Evolutionary conservation across 2,329 filamentous ascomycete genomes (phyloP).

Genomic region (Tolypocladium ophioglossoides): DNA sequence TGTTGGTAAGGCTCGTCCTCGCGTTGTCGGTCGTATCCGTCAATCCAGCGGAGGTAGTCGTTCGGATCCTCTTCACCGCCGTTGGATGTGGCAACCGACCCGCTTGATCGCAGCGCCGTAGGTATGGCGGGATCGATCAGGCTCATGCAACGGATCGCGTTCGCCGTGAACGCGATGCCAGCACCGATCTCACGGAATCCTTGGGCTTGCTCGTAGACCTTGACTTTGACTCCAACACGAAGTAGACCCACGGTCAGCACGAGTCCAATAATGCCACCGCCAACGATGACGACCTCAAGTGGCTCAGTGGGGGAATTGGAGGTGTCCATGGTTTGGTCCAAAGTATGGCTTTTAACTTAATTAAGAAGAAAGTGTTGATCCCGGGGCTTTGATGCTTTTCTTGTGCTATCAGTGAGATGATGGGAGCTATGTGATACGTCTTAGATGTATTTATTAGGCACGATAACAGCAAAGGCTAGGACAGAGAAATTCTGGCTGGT

Average conservation of each 20-base stretch:
- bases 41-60: conserved; percentile 11
- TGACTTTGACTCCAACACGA: conserved; percentile 28
- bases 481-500: no score
- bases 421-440: no score
- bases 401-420: neutral
- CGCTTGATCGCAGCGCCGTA: conserved; percentile 17
- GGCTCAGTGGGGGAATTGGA: neutral
- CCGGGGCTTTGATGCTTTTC: neutral
- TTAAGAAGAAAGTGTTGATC: no score
- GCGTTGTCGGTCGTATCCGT: conserved; percentile 1
- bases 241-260: conserved; percentile 36
- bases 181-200: conserved; percentile 36
- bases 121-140: conserved; percentile 25
- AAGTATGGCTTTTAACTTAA: no score
- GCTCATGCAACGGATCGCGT: conserved; percentile 21
- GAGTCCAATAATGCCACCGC: conserved; percentile 39
- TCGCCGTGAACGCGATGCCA: conserved; percentile 41
- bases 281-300: conserved; percentile 32
- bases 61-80: conserved; percentile 4
- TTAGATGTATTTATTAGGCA: no score
- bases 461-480: no score
- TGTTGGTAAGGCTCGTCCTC: neutral
- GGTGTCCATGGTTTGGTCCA: no score
- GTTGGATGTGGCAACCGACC: conserved; percentile 1
- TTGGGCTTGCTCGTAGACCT: conserved; percentile 34